Evolutionary conservation across 164 flowering plant genomes (phyloP).

Genomic region (Berberis thunbergii): DNA sequence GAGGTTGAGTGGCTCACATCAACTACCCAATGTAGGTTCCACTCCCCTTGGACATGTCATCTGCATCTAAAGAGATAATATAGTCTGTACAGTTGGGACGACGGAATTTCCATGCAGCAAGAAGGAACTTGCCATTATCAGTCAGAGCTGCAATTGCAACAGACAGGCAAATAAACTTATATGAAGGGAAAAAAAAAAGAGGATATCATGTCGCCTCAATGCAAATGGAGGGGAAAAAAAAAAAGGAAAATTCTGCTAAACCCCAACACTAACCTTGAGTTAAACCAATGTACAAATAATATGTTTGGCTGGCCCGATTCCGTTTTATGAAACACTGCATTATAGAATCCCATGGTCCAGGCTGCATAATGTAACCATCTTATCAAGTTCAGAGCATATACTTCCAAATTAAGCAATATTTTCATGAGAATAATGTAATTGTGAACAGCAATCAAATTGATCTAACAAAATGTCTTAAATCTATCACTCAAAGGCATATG

Average conservation of each 20-base stretch:
- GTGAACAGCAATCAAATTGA: no score
- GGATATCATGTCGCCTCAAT: neutral
- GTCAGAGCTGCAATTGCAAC: constrained; percentile 35
- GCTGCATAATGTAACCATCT: constrained; percentile 46
- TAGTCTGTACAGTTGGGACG: constrained; percentile 63
- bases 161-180: constrained; percentile 10
- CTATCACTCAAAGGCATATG: no score
- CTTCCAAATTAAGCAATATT: no score
- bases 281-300: constrained; percentile 58
- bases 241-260: neutral
- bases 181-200: constrained; percentile 14
- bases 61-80: constrained; percentile 49
- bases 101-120: constrained; percentile 59
- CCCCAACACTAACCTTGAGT: constrained; percentile 36
- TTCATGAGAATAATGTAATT: no score
- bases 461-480: no score
- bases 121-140: constrained; percentile 69
- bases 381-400: neutral
- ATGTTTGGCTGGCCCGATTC: constrained; percentile 52
- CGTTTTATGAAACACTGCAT: constrained; percentile 81
- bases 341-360: constrained; percentile 72
- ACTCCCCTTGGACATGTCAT: constrained; percentile 55
- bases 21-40: constrained; percentile 57
- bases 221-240: neutral
- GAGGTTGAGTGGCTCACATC: constrained; percentile 28